Base-by-base conservation (phyloP, 2,329 filamentous ascomycete species). In the Ophioceras dolichostomum region DNA sequence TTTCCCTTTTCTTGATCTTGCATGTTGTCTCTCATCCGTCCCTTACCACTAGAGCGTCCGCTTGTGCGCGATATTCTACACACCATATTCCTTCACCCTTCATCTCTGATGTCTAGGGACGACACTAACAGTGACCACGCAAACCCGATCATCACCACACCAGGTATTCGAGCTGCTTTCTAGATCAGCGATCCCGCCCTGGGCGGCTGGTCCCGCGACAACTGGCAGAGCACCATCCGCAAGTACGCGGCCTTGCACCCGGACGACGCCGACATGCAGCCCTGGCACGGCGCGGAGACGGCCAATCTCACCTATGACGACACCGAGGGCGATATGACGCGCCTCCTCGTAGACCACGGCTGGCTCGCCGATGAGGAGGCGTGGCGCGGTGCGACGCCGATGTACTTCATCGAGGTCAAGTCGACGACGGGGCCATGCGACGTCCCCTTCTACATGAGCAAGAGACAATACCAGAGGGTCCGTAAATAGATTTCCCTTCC, bases 381-480 rank as follows among this genome's bases (percentile, higher is more conserved):
- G 4, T 64, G 57, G 54, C 21, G 28, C 10, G 45, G 32, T 9
- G 36, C 24, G 35, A 44, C 34, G 4, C 64, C 58, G 1, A 43
- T 53, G 22, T 72, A 68, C 43, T 62, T 58, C 17, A 60, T 73
- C 3, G 69, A 73, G 39, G 68, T 73, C 26, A 73, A 72, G 45
- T 57, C 65, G 1, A 70, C 67, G 0, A 61, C 58, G 0, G 47
- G 48, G 1, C 34, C 43, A 2, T 58, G 51, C 31, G 47, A 54
- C 2, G 60, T 55, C 5, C 55, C 60, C 0, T 70, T 73, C 38
- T 70, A 50, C 34, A 60, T 71, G 53, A 69, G 62, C 44, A 55
- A 59, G 21, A 42, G 45, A 1, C 67, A 72, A 44, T 67, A 63
- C 37, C 39, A 49, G 27, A 48, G 51, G 43, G 64, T 65, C 45